phyloP scores from a whole-genome alignment of 2,329 filamentous ascomycete genomes.

The Lachnellula subtilissima region DNA sequence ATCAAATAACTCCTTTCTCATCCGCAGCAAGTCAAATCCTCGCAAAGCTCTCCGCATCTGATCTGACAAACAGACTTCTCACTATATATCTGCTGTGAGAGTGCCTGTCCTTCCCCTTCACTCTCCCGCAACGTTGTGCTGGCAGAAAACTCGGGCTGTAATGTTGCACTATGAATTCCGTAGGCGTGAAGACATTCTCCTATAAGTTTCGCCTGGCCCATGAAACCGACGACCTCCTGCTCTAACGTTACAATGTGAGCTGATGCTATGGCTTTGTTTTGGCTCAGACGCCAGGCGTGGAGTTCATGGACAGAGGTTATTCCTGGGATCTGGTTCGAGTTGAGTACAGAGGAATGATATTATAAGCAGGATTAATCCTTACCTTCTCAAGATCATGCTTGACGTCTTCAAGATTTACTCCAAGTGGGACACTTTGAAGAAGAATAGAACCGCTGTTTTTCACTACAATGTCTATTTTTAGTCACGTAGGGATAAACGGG shows the following conservation, averaged over 20 bases:
- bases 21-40: not conserved
- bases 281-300: conserved; percentile 69
- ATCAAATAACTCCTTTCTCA: not conserved
- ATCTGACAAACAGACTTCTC: not conserved
- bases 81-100: not conserved
- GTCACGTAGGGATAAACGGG: not conserved
- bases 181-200: conserved; percentile 68
- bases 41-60: not conserved
- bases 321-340: conserved; percentile 52
- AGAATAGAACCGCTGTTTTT: conserved; percentile 60
- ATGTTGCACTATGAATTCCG: conserved; percentile 65
- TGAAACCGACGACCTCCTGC: conserved; percentile 52
- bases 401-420: conserved; percentile 57
- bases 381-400: conserved; percentile 65
- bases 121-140: not conserved
- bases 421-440: conserved; percentile 59
- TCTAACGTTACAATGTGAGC: conserved; percentile 63
- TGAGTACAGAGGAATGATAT: not conserved
- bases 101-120: not conserved
- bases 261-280: conserved; percentile 64
- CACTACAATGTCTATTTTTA: conserved; percentile 30
- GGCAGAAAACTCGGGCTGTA: conserved; percentile 58
- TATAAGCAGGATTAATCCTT: conserved; percentile 8
- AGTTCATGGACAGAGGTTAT: conserved; percentile 66
- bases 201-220: conserved; percentile 55